Evolutionary conservation across 169 alveolate genomes (phyloP).

Genomic region (Theileria equi): DNA sequence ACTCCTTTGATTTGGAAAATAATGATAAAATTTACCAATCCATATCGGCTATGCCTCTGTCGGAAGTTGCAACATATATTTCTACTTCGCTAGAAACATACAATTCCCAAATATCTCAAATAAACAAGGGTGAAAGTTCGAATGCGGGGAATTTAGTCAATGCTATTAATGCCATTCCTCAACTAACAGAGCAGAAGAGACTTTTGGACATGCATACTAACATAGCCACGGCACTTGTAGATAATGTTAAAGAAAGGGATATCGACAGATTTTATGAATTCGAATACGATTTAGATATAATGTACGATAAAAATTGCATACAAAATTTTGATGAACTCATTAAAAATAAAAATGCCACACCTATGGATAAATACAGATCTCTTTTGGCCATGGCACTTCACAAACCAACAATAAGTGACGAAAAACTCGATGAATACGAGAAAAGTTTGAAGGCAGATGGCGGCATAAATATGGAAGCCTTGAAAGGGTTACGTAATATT

Average conservation of each 20-base stretch:
- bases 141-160: constrained; percentile 67
- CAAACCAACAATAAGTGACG: constrained; percentile 31
- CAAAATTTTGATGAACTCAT: constrained; percentile 70
- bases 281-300: constrained; percentile 71
- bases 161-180: constrained; percentile 83
- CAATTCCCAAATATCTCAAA: constrained; percentile 64
- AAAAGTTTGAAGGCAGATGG: constrained; percentile 54
- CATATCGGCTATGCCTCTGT: constrained; percentile 66
- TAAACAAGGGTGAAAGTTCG: constrained; percentile 56
- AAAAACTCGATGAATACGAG: constrained; percentile 53
- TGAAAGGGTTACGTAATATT: constrained; percentile 47
- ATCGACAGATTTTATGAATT: constrained; percentile 75
- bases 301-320: constrained; percentile 65
- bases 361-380: constrained; percentile 67
- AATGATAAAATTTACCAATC: constrained; percentile 64
- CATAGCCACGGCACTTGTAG: constrained; percentile 78
- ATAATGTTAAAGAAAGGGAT: constrained; percentile 76
- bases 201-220: constrained; percentile 81
- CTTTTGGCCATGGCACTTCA: constrained; percentile 62
- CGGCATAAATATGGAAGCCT: constrained; percentile 38
- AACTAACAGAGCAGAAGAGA: constrained; percentile 82
- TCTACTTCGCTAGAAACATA: constrained; percentile 66
- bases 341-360: constrained; percentile 52
- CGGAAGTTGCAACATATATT: constrained; percentile 74
- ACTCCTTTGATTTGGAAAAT: constrained; percentile 69